Conservation (phyloP, 352 stramenopile genomes). For the Phytopythium aichiense region DNA sequence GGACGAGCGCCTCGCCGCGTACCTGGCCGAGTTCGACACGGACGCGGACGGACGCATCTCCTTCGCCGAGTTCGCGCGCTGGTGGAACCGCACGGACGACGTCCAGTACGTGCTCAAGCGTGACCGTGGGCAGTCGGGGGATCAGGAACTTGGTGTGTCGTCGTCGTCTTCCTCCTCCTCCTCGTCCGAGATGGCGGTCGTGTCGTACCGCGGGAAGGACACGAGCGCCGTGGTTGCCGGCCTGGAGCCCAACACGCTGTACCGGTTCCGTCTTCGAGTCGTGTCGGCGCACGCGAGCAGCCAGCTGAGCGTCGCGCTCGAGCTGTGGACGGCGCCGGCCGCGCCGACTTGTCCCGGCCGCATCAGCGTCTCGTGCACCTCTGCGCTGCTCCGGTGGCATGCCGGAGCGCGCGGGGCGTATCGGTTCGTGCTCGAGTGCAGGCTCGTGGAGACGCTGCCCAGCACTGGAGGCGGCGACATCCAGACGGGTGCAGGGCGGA, state of each 20-base stretch:
- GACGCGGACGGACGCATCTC: slow-evolving; percentile 83
- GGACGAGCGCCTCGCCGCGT: slow-evolving; percentile 76
- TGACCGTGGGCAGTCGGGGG: slow-evolving; percentile 21
- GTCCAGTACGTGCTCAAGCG: slow-evolving; percentile 86
- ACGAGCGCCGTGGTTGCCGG: slow-evolving; percentile 39
- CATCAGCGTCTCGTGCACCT: slow-evolving; percentile 50
- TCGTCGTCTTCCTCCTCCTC: background rate
- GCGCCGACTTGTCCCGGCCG: slow-evolving; percentile 48
- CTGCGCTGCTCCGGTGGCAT: slow-evolving; percentile 79
- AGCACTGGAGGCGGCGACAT: background rate
- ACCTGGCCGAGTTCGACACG: slow-evolving; percentile 78
- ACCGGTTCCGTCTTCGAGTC: slow-evolving; percentile 78
- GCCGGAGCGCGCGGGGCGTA: slow-evolving; percentile 55
- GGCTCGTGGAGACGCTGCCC: slow-evolving; percentile 59
- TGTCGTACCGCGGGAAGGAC: slow-evolving; percentile 74
- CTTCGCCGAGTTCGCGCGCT: slow-evolving; percentile 83
- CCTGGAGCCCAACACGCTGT: slow-evolving; percentile 80
- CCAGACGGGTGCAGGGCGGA: background rate
- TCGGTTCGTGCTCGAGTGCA: slow-evolving; percentile 77
- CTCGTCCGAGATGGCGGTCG: slow-evolving; percentile 44
- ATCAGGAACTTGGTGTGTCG: slow-evolving; percentile 5
- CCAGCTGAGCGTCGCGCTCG: slow-evolving; percentile 66
- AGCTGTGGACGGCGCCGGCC: slow-evolving; percentile 61
- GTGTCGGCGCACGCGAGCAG: slow-evolving; percentile 76
- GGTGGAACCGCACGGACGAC: slow-evolving; percentile 82